A percentile compares a stretch with the other conserved stretches of the same genome.
phyloP scores from a whole-genome alignment of 2,329 filamentous ascomycete genomes.

The Aureobasidium sp. region DNA sequence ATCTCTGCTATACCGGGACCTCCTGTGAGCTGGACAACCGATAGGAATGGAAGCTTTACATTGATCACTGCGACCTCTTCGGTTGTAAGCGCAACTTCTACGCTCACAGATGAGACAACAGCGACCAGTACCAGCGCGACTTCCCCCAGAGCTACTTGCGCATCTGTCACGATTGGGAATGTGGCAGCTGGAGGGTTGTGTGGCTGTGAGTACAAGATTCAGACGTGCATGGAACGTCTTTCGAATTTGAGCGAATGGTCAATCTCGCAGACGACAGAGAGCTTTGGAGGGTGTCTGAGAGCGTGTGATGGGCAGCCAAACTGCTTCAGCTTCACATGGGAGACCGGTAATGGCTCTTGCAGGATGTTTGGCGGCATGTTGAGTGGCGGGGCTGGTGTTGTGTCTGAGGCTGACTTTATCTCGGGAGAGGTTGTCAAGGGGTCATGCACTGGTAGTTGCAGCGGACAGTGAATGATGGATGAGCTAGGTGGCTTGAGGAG shows the following conservation, averaged over 20 bases:
- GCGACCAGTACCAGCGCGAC: background rate
- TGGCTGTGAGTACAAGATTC: background rate
- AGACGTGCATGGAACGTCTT: conserved; percentile 4
- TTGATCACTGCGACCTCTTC: background rate
- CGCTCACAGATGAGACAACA: background rate
- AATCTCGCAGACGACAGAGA: background rate
- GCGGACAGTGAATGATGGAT: background rate
- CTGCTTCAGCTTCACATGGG: conserved; percentile 1
- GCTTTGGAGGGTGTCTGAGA: background rate
- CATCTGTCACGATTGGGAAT: background rate
- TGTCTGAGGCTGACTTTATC: background rate
- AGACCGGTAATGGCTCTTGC: background rate
- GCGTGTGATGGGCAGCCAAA: conserved; percentile 2
- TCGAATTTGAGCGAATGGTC: conserved; percentile 9
- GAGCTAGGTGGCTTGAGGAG: background rate
- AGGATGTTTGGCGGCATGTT: conserved; percentile 12
- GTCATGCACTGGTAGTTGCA: conserved; percentile 1
- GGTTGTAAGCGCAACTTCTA: background rate
- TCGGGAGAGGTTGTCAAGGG: conserved; percentile 12
- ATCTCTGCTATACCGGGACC: background rate
- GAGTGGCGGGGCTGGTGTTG: background rate
- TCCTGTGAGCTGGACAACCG: background rate
- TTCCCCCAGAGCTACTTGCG: background rate
- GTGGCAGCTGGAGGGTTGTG: background rate
- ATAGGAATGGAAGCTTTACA: background rate